phyloP scores from a whole-genome alignment of 2,329 filamentous ascomycete species.

The Alternaria sp. region DNA sequence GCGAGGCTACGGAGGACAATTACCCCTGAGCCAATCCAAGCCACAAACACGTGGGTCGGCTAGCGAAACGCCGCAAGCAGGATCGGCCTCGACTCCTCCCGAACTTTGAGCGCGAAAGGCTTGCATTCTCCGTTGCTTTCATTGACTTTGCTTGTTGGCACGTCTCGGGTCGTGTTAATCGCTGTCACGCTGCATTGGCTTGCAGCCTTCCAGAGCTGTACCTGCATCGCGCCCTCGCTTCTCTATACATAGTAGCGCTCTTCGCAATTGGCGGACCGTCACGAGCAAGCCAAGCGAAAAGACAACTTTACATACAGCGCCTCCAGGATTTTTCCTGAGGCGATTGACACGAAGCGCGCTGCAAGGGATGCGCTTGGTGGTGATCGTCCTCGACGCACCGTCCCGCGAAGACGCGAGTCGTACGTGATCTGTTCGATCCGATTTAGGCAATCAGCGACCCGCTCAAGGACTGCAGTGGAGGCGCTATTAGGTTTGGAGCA shows the following conservation, averaged over 20 bases:
- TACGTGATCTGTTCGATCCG: background rate
- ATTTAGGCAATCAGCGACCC: background rate
- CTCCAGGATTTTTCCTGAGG: background rate
- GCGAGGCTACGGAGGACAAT: background rate
- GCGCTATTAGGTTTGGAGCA: constrained; percentile 16
- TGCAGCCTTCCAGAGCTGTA: background rate
- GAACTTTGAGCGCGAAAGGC: background rate
- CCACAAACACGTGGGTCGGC: constrained; percentile 23
- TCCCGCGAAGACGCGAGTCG: constrained; percentile 15
- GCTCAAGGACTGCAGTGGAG: constrained; percentile 16
- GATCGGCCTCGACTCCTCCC: constrained; percentile 7
- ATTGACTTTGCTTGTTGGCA: background rate
- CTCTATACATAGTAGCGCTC: constrained; percentile 5
- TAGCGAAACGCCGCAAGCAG: constrained; percentile 27
- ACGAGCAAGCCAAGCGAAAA: background rate
- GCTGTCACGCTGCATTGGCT: background rate
- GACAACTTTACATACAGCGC: background rate
- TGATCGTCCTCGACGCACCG: constrained; percentile 2
- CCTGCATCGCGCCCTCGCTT: constrained; percentile 1
- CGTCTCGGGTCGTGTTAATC: background rate
- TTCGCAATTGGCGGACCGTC: background rate
- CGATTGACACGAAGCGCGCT: constrained; percentile 1
- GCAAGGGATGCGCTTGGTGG: constrained; percentile 7
- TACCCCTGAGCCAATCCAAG: constrained; percentile 26
- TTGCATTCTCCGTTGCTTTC: background rate